Evolutionary conservation across 129 eudicot species (phyloP).

Genomic region (Dittrichia graveolens): DNA sequence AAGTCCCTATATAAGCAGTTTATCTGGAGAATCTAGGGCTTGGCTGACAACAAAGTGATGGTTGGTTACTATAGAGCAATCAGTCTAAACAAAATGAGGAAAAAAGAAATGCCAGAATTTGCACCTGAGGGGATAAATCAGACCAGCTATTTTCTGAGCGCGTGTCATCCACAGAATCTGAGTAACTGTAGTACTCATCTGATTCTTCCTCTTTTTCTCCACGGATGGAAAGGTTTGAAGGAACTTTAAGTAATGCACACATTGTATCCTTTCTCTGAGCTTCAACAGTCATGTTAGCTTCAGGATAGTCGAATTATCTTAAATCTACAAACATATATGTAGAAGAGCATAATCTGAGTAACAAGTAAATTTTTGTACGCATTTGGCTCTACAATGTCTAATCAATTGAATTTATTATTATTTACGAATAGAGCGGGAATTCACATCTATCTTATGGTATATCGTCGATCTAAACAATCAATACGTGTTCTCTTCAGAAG

Average conservation of each 20-base stretch:
- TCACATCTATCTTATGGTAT: background rate
- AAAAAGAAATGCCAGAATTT: conserved; percentile 11
- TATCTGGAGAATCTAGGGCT: too few species aligned
- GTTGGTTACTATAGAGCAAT: too few species aligned
- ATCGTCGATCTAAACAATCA: conserved; percentile 13
- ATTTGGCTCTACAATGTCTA: background rate
- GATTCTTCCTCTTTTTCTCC: conserved; percentile 50
- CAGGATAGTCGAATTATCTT: conserved; percentile 42
- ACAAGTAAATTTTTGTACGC: background rate
- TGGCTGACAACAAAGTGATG: too few species aligned
- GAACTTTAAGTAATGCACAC: conserved; percentile 39
- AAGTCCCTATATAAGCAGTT: too few species aligned
- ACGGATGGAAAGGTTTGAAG: conserved; percentile 50
- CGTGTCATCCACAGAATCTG: conserved; percentile 52
- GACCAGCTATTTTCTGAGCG: conserved; percentile 57
- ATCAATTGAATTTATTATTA: conserved; percentile 11
- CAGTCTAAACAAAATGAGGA: conserved; percentile 13
- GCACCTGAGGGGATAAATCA: conserved; percentile 57
- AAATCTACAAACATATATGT: conserved; percentile 41
- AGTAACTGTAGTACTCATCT: conserved; percentile 66
- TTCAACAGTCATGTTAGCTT: conserved; percentile 43
- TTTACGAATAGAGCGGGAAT: background rate
- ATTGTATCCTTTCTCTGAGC: conserved; percentile 39
- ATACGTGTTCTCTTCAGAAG: conserved; percentile 12
- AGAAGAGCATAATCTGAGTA: background rate